Base-by-base conservation (phyloP, 345 rosid genomes). In the Trapa bicornis region DNA sequence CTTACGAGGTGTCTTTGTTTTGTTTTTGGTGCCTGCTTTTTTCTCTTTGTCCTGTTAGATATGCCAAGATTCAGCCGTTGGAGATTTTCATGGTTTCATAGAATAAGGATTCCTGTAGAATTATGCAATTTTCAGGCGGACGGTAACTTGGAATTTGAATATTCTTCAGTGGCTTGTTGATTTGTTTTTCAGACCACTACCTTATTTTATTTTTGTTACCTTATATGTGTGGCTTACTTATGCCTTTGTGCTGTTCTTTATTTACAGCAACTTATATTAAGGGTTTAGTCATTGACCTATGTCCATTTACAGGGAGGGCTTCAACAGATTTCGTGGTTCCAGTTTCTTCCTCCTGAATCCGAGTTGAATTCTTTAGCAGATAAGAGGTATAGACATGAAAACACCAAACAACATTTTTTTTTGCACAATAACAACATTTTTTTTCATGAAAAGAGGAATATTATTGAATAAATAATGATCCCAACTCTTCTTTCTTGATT, bases 251-350 rank as follows among this genome's bases (percentile, higher is more conserved):
- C 47, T 39, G 64, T 37, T 7, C 43, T 52, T 41, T 41, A 35
- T 38, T 35, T 52, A 32, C 50, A 1, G 41, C 16, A 41, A 65
- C 37, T 48, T 17, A 47, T 32, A 3, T 48, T 47, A 29, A 47
- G 39, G 36, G 37, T 10, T 66, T 66, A 35, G 16, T 58, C 22
- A 47, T 47, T 16, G 16, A 13, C 43, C 14, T 56, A 48, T 47
- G 7, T 65, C 47, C 52, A 54, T 47, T 22, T 38, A 47, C 86
- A 94, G 99, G 93, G 95, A 58, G 92, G 95, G 81, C 83, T 91
- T 67, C 89, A 86, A 67, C 88, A 85, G 33, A 74, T 91, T 47
- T 89, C 99, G 17, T 94, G 99, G 99, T 94, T 94, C 81, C 99
- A 94, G 83, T 89, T 88, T 76, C 91, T 87, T 69, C 99, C 97